Evolutionary conservation across 2,329 filamentous ascomycete genomes (phyloP), one percentile per base, ranked within the genome.

Genomic region (Hypoxylon sp.): DNA sequence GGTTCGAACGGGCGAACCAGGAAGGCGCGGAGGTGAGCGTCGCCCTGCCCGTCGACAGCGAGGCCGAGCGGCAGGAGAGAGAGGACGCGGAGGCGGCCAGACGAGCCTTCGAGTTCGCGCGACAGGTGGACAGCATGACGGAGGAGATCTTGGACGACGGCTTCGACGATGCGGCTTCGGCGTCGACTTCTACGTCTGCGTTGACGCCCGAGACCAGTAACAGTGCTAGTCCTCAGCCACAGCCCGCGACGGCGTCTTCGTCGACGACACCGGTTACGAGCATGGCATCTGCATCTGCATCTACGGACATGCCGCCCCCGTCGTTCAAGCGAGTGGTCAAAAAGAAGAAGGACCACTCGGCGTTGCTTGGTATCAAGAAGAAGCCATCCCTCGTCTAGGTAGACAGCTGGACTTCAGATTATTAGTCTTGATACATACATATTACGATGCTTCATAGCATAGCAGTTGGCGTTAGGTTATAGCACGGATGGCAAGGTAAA

Each of bases 51-150:
- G 77, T 78, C 35, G 84, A 88, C 38, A 78, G 82, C 35, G 84
- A 87, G 64, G 67, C 79, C 57, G 79, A 82, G 65, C 75, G 81
- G 56, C 82, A 89, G 62, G 91, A 97, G 57, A 79, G 75, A 63
- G 92, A 97, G 69, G 90, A 96, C 64, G 89, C 87, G 13, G 91
- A 96, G 69, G 86, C 87, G 12, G 93, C 93, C 2, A 81, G 82
- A 54, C 79, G 75, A 63, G 94, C 92, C 1, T 97, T 97, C 69
- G 83, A 82, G 54, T 80, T 80, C 17, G 82, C 80, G 3, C 79
- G 79, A 37, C 77, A 78, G 3, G 75, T 78, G 59, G 73, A 78
- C 30, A 64, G 79, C 4, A 73, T 80, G n/a, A 77, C 79, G n/a
- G 76, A 79, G 17, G 76, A 78, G 26, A 70, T 76, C 12, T 63